A percentile compares a stretch with the other conserved stretches of the same genome.
Evolutionary conservation across 2,329 filamentous ascomycete genomes (phyloP).

Genomic region (Hymenoscyphus linearis): DNA sequence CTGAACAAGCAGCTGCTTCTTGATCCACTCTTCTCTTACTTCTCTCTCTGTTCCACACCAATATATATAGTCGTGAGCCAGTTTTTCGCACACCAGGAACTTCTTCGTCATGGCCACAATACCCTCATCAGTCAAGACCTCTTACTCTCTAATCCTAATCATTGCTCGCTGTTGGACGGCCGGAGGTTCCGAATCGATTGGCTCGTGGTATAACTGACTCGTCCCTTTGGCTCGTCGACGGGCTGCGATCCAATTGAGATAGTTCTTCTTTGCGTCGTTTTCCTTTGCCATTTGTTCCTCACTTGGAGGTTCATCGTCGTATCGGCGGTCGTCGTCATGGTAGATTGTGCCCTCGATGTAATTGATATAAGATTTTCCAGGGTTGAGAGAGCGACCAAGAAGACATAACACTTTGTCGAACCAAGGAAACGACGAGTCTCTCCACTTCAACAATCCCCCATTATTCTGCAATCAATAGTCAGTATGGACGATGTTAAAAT

Average conservation of each 20-base stretch:
- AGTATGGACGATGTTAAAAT: not conserved
- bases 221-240: not conserved
- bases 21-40: not conserved
- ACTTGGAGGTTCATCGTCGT: not conserved
- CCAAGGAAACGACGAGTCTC: not conserved
- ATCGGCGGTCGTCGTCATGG: no score
- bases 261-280: not conserved
- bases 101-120: not conserved
- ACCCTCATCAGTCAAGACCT: not conserved
- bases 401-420: not conserved
- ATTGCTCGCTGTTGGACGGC: not conserved
- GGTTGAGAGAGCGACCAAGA: not conserved
- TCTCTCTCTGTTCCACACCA: not conserved
- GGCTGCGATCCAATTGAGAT: not conserved
- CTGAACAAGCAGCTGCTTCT: not conserved
- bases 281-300: not conserved
- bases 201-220: not conserved
- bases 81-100: not conserved
- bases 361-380: not conserved
- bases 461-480: not conserved
- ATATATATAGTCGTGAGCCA: not conserved
- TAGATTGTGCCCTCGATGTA: not conserved
- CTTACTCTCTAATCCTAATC: not conserved
- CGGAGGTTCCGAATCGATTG: not conserved
- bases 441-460: not conserved